phyloP scores from a whole-genome alignment of 208 protist genomes.

The Trypanosoma lewisi region DNA sequence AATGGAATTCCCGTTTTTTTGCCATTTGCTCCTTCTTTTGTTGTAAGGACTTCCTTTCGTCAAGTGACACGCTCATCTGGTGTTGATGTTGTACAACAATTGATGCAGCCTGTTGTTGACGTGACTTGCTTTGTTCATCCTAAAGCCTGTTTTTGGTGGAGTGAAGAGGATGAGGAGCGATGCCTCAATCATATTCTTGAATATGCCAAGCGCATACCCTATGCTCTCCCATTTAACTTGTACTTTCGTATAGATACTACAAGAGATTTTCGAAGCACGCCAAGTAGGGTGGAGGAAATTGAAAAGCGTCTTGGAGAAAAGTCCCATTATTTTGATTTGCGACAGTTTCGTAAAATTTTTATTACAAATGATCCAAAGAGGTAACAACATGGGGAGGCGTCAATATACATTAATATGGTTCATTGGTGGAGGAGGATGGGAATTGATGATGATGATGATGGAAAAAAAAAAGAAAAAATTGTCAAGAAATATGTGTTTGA shows the following conservation, averaged over 20 bases:
- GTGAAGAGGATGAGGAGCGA: slow-evolving; percentile 58
- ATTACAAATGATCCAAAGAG: neutral
- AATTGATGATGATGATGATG: no score
- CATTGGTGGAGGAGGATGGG: no score
- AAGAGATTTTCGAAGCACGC: slow-evolving; percentile 38
- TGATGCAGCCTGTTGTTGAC: slow-evolving; percentile 86
- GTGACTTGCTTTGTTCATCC: slow-evolving; percentile 77
- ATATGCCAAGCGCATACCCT: slow-evolving; percentile 84
- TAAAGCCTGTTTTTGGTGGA: slow-evolving; percentile 84
- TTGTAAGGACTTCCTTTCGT: slow-evolving; percentile 62
- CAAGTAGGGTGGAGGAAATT: slow-evolving; percentile 33
- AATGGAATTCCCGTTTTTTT: slow-evolving; percentile 63
- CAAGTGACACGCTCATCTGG: slow-evolving; percentile 34
- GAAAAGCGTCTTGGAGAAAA: slow-evolving; percentile 43
- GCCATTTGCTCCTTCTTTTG: slow-evolving; percentile 78
- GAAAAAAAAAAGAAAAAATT: no score
- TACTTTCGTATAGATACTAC: slow-evolving; percentile 79
- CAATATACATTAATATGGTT: neutral
- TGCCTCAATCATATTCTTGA: slow-evolving; percentile 74
- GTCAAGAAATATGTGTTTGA: no score
- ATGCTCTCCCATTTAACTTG: slow-evolving; percentile 82
- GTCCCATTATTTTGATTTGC: slow-evolving; percentile 53
- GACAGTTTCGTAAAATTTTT: slow-evolving; percentile 45
- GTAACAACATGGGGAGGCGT: neutral
- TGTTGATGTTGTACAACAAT: slow-evolving; percentile 41